Percentiles rank a stretch among this genome's conserved stretches.
These are phyloP conservation scores for Cucumis cinereus DNA, from an alignment of 306 rosid species.

Conservation along the genomic window DNA sequence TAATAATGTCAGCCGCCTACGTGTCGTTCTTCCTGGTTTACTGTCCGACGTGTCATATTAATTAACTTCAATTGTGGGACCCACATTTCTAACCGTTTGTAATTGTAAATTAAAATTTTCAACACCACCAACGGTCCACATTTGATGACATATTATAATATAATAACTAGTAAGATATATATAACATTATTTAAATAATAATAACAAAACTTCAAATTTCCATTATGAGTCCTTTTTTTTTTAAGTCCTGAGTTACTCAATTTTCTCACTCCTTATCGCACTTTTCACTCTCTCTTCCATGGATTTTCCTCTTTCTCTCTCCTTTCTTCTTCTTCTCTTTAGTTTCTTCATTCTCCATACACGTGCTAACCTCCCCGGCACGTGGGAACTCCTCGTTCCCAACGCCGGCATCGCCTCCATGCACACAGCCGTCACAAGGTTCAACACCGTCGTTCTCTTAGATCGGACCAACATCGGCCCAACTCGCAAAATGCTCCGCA, in stretches of 20 bases:
- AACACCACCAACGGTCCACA: background rate
- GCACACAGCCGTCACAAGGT: conserved; percentile 89
- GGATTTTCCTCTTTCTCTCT: conserved; percentile 11
- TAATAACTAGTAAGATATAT: no score
- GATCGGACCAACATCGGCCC: conserved; percentile 85
- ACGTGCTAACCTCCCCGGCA: conserved; percentile 67
- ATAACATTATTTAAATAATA: no score
- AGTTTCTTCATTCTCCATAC: background rate
- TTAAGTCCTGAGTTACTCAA: background rate
- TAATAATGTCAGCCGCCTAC: background rate
- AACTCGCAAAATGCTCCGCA: conserved; percentile 39
- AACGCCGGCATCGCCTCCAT: conserved; percentile 83
- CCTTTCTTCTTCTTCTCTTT: background rate
- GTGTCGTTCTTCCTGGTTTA: background rate
- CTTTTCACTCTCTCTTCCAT: background rate
- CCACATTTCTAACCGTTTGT: background rate
- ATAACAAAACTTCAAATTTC: background rate
- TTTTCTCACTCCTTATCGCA: background rate
- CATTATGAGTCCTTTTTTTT: background rate
- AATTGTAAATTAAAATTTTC: background rate
- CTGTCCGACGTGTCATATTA: background rate
- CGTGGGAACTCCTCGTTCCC: conserved; percentile 56
- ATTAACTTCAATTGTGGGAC: background rate
- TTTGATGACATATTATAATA: background rate
- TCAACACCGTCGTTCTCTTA: conserved; percentile 68